A percentile compares a stretch with the other conserved stretches of the same genome.
Conservation (phyloP, 306 rosid genomes). For the Inga oerstediana region DNA sequence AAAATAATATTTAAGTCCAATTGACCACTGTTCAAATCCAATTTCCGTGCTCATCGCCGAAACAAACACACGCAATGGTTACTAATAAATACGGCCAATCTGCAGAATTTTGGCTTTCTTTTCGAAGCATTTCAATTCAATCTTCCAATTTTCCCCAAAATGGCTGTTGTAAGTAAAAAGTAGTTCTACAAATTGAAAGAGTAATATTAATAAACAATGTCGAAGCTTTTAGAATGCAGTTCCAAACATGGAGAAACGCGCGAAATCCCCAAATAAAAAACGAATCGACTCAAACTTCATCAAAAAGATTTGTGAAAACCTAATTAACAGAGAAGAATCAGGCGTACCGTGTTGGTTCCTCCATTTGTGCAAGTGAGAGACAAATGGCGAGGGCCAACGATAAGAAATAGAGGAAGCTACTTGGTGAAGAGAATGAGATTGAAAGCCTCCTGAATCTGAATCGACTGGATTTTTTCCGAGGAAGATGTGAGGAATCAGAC, state of each 20-base stretch:
- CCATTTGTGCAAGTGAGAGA: slow-evolving; percentile 61
- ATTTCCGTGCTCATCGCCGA: too few relatives aligned
- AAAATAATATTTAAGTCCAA: too few relatives aligned
- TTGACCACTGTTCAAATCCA: too few relatives aligned
- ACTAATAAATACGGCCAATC: background rate
- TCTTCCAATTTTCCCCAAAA: background rate
- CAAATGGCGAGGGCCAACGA: slow-evolving; percentile 48
- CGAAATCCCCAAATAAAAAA: background rate
- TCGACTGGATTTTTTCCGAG: slow-evolving; percentile 65
- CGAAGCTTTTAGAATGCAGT: background rate
- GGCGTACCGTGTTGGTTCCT: slow-evolving; percentile 50
- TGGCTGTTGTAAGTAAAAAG: too few relatives aligned
- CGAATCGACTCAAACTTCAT: background rate
- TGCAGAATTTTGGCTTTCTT: background rate
- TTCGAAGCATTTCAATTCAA: too few relatives aligned
- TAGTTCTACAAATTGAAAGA: background rate
- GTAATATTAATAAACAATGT: too few relatives aligned
- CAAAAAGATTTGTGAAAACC: background rate
- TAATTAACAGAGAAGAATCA: background rate
- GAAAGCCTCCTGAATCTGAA: slow-evolving; percentile 31
- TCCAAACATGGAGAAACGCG: too few relatives aligned
- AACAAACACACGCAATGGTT: too few relatives aligned
- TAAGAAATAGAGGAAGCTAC: slow-evolving; percentile 37
- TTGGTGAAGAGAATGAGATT: slow-evolving; percentile 1
- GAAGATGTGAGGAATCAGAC: slow-evolving; percentile 59